A percentile compares a stretch with the other conserved stretches of the same genome.
These are phyloP conservation scores for Amanita subjunquillea DNA, from an alignment of 768 basidiomycete genomes.

Conservation along the genomic window DNA sequence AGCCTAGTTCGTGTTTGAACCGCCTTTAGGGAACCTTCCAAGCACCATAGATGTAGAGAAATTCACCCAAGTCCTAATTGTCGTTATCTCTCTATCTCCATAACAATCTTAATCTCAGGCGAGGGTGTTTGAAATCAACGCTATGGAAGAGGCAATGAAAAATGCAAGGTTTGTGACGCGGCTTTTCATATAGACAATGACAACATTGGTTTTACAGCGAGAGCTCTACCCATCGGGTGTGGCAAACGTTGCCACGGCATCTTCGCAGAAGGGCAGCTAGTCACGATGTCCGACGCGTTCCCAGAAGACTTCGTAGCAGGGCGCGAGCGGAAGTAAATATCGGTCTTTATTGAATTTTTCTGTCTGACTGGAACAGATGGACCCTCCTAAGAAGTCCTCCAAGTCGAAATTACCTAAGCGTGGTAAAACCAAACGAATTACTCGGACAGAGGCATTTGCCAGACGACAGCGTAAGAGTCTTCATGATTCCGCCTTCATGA, in stretches of 20 bases:
- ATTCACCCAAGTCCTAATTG: slow-evolving; percentile 61
- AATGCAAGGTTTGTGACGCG: slow-evolving; percentile 45
- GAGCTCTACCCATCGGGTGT: slow-evolving; percentile 69
- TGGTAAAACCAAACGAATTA: slow-evolving; percentile 50
- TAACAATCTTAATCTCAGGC: slow-evolving; percentile 36
- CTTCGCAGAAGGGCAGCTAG: slow-evolving; percentile 88
- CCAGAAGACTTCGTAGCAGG: slow-evolving; percentile 69
- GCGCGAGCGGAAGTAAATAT: slow-evolving; percentile 68
- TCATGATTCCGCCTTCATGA: not conserved
- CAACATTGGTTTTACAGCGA: slow-evolving; percentile 28
- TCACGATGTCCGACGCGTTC: slow-evolving; percentile 88
- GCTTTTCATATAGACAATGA: not conserved
- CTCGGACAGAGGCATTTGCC: slow-evolving; percentile 48
- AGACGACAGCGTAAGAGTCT: slow-evolving; percentile 60
- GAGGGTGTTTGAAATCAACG: slow-evolving; percentile 79
- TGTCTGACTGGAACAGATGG: slow-evolving; percentile 29
- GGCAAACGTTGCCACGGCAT: slow-evolving; percentile 90
- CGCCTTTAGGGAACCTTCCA: slow-evolving; percentile 49
- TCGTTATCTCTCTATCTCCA: not conserved
- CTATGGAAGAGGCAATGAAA: slow-evolving; percentile 85
- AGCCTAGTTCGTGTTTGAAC: not conserved
- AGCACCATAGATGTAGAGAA: slow-evolving; percentile 76
- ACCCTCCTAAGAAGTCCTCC: slow-evolving; percentile 24
- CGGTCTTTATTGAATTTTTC: not conserved
- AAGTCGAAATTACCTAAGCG: slow-evolving; percentile 46